Conservation (phyloP, 345 rosid species). For the Eucalyptus grandis region DNA sequence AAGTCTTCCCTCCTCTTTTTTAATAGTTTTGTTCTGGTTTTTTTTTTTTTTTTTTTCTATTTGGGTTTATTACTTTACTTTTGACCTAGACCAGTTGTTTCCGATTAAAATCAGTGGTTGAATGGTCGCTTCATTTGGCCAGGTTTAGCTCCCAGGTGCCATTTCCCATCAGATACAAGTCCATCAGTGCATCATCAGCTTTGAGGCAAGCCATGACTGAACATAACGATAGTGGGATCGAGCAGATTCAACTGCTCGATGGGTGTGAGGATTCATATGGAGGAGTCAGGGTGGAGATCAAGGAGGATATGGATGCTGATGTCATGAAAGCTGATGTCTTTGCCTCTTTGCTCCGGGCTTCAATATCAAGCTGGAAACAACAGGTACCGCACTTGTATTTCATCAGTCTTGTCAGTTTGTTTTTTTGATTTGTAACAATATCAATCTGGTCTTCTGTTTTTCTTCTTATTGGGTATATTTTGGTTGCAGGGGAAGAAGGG, state of each 20-base stretch:
- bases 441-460: not conserved
- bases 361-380: conserved; percentile 37
- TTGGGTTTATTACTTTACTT: not conserved
- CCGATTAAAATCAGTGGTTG: not conserved
- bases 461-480: not conserved
- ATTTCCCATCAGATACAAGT: not conserved
- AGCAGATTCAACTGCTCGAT: conserved; percentile 8
- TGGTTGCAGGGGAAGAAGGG: conserved; percentile 53
- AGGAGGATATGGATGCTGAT: conserved; percentile 21
- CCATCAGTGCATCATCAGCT: not conserved
- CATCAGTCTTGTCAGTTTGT: not conserved
- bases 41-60: not conserved
- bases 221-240: not conserved
- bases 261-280: conserved; percentile 33
- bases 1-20: not conserved
- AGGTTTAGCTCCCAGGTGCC: not conserved
- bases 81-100: not conserved
- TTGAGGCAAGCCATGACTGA: not conserved
- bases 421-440: too few species aligned
- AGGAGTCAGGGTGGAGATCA: conserved; percentile 36
- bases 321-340: conserved; percentile 7
- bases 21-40: not conserved
- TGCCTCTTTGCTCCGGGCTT: conserved; percentile 28
- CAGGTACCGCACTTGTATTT: conserved; percentile 15
- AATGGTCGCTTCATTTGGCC: not conserved